phyloP scores from a whole-genome alignment of 2,329 filamentous ascomycete genomes.

The Daldinia sp. region DNA sequence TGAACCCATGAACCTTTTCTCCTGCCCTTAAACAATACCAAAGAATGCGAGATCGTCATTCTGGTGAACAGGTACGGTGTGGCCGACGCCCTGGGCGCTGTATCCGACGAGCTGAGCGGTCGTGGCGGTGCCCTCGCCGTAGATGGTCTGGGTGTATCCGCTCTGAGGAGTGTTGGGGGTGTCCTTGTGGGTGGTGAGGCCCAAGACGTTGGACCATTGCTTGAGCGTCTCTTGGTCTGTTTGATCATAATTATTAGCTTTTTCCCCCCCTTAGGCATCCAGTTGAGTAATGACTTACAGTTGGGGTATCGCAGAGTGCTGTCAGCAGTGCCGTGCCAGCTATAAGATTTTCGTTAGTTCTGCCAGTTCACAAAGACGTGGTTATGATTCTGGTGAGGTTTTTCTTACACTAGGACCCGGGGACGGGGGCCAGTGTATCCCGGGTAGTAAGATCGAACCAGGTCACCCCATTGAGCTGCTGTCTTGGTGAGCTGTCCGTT shows the following conservation, averaged over 20 bases:
- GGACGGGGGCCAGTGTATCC: slow-evolving; percentile 60
- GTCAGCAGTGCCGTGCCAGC: slow-evolving; percentile 62
- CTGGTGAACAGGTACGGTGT: slow-evolving; percentile 53
- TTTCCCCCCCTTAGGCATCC: background rate
- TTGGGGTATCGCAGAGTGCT: slow-evolving; percentile 55
- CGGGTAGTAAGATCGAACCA: slow-evolving; percentile 62
- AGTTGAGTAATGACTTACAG: slow-evolving; percentile 44
- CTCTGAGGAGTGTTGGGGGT: slow-evolving; percentile 51
- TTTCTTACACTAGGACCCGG: slow-evolving; percentile 54
- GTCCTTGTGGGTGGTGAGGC: slow-evolving; percentile 51
- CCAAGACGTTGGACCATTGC: slow-evolving; percentile 62
- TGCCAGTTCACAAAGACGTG: background rate
- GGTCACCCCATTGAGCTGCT: slow-evolving; percentile 57
- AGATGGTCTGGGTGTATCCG: slow-evolving; percentile 55
- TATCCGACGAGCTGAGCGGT: slow-evolving; percentile 51
- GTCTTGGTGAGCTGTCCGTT: slow-evolving; percentile 61
- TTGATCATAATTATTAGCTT: slow-evolving; percentile 26
- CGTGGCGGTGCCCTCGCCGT: slow-evolving; percentile 50
- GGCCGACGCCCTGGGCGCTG: slow-evolving; percentile 53
- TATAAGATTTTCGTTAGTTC: slow-evolving; percentile 22
- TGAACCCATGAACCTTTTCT: background rate
- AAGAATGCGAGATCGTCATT: slow-evolving; percentile 55
- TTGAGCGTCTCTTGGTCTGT: slow-evolving; percentile 56
- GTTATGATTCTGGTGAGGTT: slow-evolving; percentile 10
- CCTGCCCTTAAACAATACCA: slow-evolving; percentile 42